Evolutionary conservation across 345 rosid genomes (phyloP).

Genomic region (Euclidium syriacum): DNA sequence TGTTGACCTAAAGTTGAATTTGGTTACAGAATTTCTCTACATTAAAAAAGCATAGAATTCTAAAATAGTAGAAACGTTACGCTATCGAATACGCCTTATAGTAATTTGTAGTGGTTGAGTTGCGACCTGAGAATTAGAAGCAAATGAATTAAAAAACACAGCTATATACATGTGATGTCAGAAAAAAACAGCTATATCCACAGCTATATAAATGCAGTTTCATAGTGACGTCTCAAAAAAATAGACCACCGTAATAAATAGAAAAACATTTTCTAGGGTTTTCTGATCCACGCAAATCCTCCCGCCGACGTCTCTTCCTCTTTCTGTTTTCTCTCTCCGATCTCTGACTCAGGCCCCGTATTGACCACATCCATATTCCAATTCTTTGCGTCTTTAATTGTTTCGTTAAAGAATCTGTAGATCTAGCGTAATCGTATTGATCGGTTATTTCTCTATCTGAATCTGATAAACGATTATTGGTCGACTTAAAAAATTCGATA

Average conservation of each 20-base stretch:
- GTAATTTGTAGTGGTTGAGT: neutral
- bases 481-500: constrained; percentile 1
- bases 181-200: neutral
- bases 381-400: neutral
- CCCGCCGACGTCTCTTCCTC: constrained; percentile 4
- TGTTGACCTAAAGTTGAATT: no score
- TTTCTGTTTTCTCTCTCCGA: neutral
- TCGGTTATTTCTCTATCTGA: neutral
- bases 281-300: neutral
- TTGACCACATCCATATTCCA: neutral
- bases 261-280: neutral
- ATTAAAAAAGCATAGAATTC: no score
- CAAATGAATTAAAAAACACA: neutral
- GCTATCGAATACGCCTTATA: neutral
- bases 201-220: neutral
- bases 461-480: constrained; percentile 16
- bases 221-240: neutral
- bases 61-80: constrained; percentile 5
- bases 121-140: neutral
- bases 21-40: no score
- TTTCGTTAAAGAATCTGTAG: neutral
- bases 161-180: no score
- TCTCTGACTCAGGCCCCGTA: neutral
- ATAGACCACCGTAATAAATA: neutral
- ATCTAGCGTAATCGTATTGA: constrained; percentile 10